Percentiles rank a stretch among this genome's conserved stretches.
These are phyloP conservation scores for bread wheat (Triticum aestivum) DNA, from an alignment of 176 grass and related monocot genomes.

Conservation along the genomic window DNA sequence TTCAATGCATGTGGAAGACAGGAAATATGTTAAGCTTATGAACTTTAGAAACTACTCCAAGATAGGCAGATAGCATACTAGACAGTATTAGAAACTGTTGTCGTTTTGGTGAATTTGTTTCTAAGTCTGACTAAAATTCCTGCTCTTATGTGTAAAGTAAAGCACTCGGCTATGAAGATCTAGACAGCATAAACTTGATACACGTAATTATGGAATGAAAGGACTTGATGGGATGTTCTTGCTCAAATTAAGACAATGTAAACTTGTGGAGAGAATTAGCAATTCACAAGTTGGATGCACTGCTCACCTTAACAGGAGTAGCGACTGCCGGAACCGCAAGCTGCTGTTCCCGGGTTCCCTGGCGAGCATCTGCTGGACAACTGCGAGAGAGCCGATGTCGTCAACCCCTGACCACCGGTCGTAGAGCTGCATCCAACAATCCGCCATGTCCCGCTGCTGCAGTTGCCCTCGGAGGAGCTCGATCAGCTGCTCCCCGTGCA, in stretches of 20 bases:
- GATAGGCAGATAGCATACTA: background rate
- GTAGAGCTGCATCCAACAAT: constrained; percentile 98
- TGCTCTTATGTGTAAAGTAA: background rate
- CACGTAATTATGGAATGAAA: background rate
- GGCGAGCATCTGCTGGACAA: constrained; percentile 88
- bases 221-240: background rate
- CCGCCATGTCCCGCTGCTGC: constrained; percentile 88
- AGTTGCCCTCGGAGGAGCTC: constrained; percentile 66
- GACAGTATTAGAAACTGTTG: background rate
- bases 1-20: constrained; percentile 9
- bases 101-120: background rate
- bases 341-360: constrained; percentile 91
- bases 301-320: constrained; percentile 92
- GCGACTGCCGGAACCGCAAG: constrained; percentile 85
- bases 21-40: background rate
- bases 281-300: constrained; percentile 1
- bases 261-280: background rate
- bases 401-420: constrained; percentile 93
- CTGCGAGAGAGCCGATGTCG: constrained; percentile 83
- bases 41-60: background rate
- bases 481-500: constrained; percentile 83
- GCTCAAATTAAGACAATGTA: background rate
- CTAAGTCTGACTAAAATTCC: background rate
- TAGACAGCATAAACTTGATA: background rate
- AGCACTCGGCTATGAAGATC: background rate